Percentiles rank a stretch among this genome's conserved stretches.
Evolutionary conservation across 257 asterid genomes (phyloP).

Genomic region (Plantago major): DNA sequence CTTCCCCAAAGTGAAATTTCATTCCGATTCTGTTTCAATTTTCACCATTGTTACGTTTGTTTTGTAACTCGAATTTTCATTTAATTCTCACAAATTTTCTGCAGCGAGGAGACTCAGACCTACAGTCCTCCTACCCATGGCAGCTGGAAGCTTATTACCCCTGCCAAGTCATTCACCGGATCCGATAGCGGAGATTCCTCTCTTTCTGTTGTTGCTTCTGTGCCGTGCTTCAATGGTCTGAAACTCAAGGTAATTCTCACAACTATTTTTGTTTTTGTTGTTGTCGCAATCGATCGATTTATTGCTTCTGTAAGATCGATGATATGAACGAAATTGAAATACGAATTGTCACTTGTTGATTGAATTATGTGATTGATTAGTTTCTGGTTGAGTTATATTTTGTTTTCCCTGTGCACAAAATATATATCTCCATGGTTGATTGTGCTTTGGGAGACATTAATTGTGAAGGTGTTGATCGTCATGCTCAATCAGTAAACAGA

Average conservation of each 20-base stretch:
- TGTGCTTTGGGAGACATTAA: too few species aligned
- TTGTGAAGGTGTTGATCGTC: too few species aligned
- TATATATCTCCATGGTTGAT: too few species aligned
- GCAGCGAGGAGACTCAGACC: slow-evolving; percentile 25
- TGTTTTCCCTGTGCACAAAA: too few species aligned
- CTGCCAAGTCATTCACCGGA: slow-evolving; percentile 25
- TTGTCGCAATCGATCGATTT: not conserved
- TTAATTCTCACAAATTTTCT: not conserved
- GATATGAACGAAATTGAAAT: too few species aligned
- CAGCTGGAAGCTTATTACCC: slow-evolving; percentile 24
- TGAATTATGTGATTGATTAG: too few species aligned
- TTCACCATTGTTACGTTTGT: not conserved
- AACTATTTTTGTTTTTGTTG: not conserved
- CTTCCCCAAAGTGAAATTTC: slow-evolving; percentile 31
- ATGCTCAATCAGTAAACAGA: too few species aligned
- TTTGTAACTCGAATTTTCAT: not conserved
- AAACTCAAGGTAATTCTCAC: not conserved
- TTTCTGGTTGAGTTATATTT: too few species aligned
- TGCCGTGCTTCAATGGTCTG: slow-evolving; percentile 12
- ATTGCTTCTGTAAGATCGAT: too few species aligned
- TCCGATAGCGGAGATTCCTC: slow-evolving; percentile 28
- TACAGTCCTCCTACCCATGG: slow-evolving; percentile 31
- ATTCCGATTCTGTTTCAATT: not conserved
- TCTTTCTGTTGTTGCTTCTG: slow-evolving; percentile 27
- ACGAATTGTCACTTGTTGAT: too few species aligned